phyloP scores from a whole-genome alignment of 2,329 filamentous ascomycete genomes.

The Fusarium sp. region DNA sequence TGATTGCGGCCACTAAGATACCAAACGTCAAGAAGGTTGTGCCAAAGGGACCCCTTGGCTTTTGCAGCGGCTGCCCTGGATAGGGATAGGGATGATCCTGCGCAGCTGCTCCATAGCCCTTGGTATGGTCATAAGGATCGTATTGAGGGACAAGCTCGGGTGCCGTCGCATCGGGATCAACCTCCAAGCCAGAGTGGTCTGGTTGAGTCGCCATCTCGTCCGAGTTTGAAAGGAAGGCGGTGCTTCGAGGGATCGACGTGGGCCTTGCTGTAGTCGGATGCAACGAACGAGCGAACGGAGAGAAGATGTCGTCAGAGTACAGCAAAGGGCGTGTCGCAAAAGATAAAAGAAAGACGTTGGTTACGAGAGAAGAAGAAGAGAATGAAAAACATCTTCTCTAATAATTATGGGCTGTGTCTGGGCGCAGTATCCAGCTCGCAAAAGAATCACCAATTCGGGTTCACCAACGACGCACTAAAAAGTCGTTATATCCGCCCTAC shows the following conservation, averaged over 20 bases:
- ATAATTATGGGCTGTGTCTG: neutral
- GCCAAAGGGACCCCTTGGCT: neutral
- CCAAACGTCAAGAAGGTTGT: neutral
- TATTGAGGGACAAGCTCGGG: neutral
- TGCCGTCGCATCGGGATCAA: neutral
- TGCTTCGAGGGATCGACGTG: neutral
- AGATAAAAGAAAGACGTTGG: neutral
- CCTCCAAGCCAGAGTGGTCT: neutral
- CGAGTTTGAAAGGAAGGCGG: neutral
- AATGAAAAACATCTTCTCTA: neutral
- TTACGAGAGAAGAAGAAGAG: neutral
- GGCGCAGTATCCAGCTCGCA: neutral
- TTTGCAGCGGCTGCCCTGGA: neutral
- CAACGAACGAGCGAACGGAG: neutral
- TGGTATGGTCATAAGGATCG: neutral
- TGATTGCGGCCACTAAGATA: slow-evolving; percentile 3
- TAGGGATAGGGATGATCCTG: neutral
- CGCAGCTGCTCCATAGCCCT: neutral
- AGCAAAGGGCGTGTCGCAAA: neutral
- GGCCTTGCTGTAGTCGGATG: neutral
- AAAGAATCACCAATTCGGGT: neutral
- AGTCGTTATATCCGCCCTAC: neutral
- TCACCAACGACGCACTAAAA: neutral
- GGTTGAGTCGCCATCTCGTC: neutral
- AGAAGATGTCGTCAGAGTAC: neutral